Evolutionary conservation across 1,284 basidiomycete genomes (phyloP).

Genomic region (Fistulinella cinereoalba): DNA sequence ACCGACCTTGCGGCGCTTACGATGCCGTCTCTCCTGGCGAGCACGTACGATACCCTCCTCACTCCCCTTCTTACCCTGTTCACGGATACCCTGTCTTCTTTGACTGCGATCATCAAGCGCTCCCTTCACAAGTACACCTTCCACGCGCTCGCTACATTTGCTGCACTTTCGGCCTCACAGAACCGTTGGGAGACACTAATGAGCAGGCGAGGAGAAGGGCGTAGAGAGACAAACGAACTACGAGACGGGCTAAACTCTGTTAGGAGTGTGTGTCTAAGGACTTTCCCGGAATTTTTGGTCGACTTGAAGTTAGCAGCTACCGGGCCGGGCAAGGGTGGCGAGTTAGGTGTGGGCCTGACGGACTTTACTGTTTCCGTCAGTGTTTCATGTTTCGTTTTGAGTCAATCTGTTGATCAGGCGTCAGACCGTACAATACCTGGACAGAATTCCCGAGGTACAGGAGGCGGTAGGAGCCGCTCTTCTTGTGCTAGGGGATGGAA

Average conservation of each 20-base stretch:
- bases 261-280: slow-evolving; percentile 65
- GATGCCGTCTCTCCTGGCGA: slow-evolving; percentile 43
- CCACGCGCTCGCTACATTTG: slow-evolving; percentile 70
- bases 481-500: slow-evolving; percentile 71
- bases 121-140: slow-evolving; percentile 83
- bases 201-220: slow-evolving; percentile 39
- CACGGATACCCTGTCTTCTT: slow-evolving; percentile 55
- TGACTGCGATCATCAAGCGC: slow-evolving; percentile 71
- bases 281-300: slow-evolving; percentile 77
- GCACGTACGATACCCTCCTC: slow-evolving; percentile 59
- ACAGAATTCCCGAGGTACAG: slow-evolving; percentile 64
- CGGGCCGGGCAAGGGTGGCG: slow-evolving; percentile 43
- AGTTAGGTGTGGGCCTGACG: slow-evolving; percentile 57
- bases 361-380: slow-evolving; percentile 62
- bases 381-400: not conserved
- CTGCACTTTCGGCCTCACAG: slow-evolving; percentile 52
- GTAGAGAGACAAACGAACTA: slow-evolving; percentile 60
- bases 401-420: not conserved
- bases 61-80: slow-evolving; percentile 63
- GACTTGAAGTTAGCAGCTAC: slow-evolving; percentile 63
- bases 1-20: slow-evolving; percentile 60
- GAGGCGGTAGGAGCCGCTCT: slow-evolving; percentile 63
- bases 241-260: slow-evolving; percentile 65
- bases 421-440: slow-evolving; percentile 67
- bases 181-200: slow-evolving; percentile 67